Evolutionary conservation across 495 filamentous ascomycete genomes (phyloP).

Genomic region (Oleoguttula mirabilis): DNA sequence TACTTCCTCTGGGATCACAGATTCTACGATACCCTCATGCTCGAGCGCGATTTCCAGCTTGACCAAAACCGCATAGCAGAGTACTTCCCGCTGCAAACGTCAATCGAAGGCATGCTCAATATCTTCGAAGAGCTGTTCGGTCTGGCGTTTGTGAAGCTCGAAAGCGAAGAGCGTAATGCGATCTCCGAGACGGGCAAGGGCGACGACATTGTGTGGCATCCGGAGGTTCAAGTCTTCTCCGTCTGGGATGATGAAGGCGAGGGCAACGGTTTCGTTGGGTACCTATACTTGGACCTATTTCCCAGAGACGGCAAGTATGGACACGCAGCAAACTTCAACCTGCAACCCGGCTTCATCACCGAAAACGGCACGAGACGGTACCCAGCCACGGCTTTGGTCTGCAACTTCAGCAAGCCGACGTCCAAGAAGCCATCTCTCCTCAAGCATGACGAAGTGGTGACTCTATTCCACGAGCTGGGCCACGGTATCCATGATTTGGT

Average conservation of each 20-base stretch:
- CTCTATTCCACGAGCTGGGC: slow-evolving; percentile 63
- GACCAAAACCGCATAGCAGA: slow-evolving; percentile 85
- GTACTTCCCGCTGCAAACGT: slow-evolving; percentile 81
- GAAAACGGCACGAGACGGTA: slow-evolving; percentile 37
- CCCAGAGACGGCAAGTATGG: slow-evolving; percentile 56
- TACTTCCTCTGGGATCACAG: slow-evolving; percentile 89
- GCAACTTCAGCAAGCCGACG: slow-evolving; percentile 59
- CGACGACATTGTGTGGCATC: slow-evolving; percentile 57
- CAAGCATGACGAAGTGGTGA: slow-evolving; percentile 59
- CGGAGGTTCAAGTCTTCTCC: slow-evolving; percentile 56
- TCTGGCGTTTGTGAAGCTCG: slow-evolving; percentile 75
- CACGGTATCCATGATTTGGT: slow-evolving; percentile 69
- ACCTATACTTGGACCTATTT: slow-evolving; percentile 59
- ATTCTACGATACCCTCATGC: slow-evolving; percentile 83
- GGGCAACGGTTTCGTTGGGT: slow-evolving; percentile 56
- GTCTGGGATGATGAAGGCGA: slow-evolving; percentile 59
- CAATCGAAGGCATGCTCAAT: slow-evolving; percentile 78
- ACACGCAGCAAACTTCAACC: slow-evolving; percentile 39
- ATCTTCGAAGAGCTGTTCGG: slow-evolving; percentile 94
- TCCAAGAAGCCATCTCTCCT: slow-evolving; percentile 58
- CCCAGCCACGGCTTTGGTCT: slow-evolving; percentile 58
- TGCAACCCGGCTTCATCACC: slow-evolving; percentile 31
- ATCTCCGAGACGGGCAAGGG: slow-evolving; percentile 48
- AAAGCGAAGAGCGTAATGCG: slow-evolving; percentile 43
- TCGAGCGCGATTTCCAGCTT: slow-evolving; percentile 79